Conservation (phyloP, 2,329 filamentous ascomycete species). For the Sporothrix brasiliensis region DNA sequence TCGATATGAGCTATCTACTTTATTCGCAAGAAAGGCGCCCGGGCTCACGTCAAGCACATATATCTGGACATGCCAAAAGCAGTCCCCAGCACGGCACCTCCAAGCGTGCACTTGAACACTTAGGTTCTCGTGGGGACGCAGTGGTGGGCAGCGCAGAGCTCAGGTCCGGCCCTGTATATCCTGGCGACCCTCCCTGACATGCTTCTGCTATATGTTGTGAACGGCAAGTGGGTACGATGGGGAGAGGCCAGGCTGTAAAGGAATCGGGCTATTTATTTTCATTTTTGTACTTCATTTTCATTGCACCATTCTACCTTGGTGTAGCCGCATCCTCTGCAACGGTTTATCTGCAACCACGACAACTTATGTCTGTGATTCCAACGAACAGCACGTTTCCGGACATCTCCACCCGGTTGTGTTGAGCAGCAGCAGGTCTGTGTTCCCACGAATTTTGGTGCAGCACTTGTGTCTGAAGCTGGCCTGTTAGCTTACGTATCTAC, state of each 20-base stretch:
- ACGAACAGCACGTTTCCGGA: constrained; percentile 18
- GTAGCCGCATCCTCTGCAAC: neutral
- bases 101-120: neutral
- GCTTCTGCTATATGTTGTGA: neutral
- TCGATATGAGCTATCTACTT: neutral
- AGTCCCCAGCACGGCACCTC: neutral
- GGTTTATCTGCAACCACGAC: neutral
- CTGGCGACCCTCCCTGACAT: constrained; percentile 22
- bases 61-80: neutral
- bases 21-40: neutral
- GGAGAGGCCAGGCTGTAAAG: too few relatives aligned
- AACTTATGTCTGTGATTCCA: neutral
- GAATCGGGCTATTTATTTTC: neutral
- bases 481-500: too few relatives aligned
- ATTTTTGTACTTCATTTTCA: neutral
- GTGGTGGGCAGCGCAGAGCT: neutral
- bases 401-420: constrained; percentile 22
- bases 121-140: neutral
- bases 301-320: neutral
- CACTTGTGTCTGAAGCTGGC: neutral
- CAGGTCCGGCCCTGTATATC: constrained; percentile 12
- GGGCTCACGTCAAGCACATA: neutral
- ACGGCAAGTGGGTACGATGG: neutral
- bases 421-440: neutral
- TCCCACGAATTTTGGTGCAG: neutral